A percentile compares a stretch with the other conserved stretches of the same genome.
Evolutionary conservation across 2,329 filamentous ascomycete genomes (phyloP).

Genomic region (Alternaria sp.): DNA sequence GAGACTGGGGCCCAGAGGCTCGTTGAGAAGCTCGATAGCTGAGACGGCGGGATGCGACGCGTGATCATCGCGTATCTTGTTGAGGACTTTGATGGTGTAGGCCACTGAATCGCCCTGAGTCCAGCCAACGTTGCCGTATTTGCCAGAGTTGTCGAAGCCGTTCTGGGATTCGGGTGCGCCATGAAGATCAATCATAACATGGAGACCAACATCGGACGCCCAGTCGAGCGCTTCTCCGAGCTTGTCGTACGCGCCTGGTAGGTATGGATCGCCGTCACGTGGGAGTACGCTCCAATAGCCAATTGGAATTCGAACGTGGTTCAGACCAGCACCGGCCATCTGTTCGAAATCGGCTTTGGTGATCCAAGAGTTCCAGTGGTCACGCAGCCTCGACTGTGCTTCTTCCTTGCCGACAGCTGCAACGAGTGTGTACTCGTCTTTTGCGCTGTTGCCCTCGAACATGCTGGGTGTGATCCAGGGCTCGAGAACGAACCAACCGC

Average conservation of each 20-base stretch:
- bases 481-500: conserved; percentile 69
- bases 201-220: conserved; percentile 64
- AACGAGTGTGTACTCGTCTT: conserved; percentile 65
- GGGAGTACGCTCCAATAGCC: conserved; percentile 69
- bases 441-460: conserved; percentile 60
- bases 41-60: conserved; percentile 54
- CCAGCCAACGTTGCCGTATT: conserved; percentile 54
- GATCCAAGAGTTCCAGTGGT: conserved; percentile 67
- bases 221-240: conserved; percentile 65
- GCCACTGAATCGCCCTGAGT: conserved; percentile 51
- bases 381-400: conserved; percentile 55
- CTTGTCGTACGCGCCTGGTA: conserved; percentile 65
- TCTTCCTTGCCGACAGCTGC: conserved; percentile 57
- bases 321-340: conserved; percentile 64
- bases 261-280: conserved; percentile 62
- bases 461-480: conserved; percentile 69
- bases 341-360: conserved; percentile 61
- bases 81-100: conserved; percentile 52
- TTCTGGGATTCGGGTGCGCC: conserved; percentile 70
- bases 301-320: conserved; percentile 69
- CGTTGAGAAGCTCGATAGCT: conserved; percentile 56
- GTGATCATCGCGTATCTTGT: conserved; percentile 55
- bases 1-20: conserved; percentile 53
- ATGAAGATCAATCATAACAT: conserved; percentile 72
- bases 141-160: conserved; percentile 71